Evolutionary conservation across 1,284 basidiomycete species (phyloP).

Genomic region (Boletellus dicymbophilus): DNA sequence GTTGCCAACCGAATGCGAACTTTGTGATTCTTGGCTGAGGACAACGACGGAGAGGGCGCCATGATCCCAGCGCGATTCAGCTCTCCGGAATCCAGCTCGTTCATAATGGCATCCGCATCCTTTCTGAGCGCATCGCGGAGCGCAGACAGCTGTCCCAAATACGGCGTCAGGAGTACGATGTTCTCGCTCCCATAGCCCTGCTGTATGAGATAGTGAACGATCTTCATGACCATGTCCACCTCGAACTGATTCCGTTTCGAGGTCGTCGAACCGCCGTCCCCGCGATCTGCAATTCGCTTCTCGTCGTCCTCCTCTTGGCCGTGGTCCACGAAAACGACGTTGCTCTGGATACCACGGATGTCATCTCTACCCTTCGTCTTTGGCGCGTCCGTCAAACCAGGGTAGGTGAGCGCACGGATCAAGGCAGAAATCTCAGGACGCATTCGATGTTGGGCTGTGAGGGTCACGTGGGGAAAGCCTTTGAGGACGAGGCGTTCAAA

Average conservation of each 20-base stretch:
- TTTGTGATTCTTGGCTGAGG: conserved; percentile 38
- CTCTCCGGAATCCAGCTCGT: conserved; percentile 53
- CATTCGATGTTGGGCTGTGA: conserved; percentile 67
- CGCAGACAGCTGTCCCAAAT: conserved; percentile 59
- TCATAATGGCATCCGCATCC: conserved; percentile 58
- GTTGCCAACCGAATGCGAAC: conserved; percentile 52
- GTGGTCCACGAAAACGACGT: conserved; percentile 65
- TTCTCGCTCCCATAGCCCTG: conserved; percentile 64
- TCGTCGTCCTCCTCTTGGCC: conserved; percentile 51
- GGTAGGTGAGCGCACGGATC: conserved; percentile 63
- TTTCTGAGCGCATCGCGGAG: conserved; percentile 45
- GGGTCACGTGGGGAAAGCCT: conserved; percentile 57
- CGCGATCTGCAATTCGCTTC: conserved; percentile 39
- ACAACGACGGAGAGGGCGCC: conserved; percentile 35
- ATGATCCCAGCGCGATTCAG: conserved; percentile 18
- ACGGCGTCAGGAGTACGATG: conserved; percentile 67
- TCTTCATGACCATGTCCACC: conserved; percentile 61
- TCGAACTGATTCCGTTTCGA: conserved; percentile 65
- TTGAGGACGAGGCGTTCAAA: conserved; percentile 66
- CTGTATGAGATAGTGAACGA: conserved; percentile 62
- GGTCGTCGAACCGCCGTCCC: conserved; percentile 46
- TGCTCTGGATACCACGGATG: conserved; percentile 53
- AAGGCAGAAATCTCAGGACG: conserved; percentile 65
- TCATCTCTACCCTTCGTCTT: conserved; percentile 48
- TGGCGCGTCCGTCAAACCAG: conserved; percentile 57